Base-by-base conservation (phyloP, 441 rosid genomes). In the Brassica hybrid region DNA sequence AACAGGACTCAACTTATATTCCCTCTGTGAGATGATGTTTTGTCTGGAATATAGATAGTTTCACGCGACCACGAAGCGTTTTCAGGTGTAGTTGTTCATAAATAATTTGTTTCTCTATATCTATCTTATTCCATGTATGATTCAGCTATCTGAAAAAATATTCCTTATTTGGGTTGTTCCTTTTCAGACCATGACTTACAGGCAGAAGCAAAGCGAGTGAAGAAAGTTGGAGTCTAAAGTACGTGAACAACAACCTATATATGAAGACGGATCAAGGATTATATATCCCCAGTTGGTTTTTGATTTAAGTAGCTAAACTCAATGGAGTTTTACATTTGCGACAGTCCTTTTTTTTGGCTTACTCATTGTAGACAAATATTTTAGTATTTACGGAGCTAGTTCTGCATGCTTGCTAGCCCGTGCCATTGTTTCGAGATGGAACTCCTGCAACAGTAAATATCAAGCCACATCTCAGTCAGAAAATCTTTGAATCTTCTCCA, bases 371-470 rank as follows among this genome's bases (percentile, higher is more conserved):
- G 81, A 78, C 69, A n/a, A 38, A 45, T 12, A 4, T 19, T 13
- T 45, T 45, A 45, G 52, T 45, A 45, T 45, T 45, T 45, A 45
- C n/a, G 6, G 52, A 45, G 52, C 52, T 13, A 8, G 10, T 7
- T 59, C 64, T 59, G 64, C 64, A 59, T 59, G 34, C 64, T 59
- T 14, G 64, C 64, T 23, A 23, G 34, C 64, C 32, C 64, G 64
- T 23, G 64, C 64, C 64, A 23, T 59, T 59, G 64, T 59, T 59
- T 59, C 34, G 3, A 59, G 64, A 23, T 89, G 97, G 50, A 93
- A 93, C 79, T 91, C 97, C 97, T 93, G 77, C 69, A 79, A 41
- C 75, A 75, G 61, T 62, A 68, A 62, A 21, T 48, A 74, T 41
- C 25, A 2, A 11, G 32, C 7, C 32, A 58, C 63, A 23, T 59